Evolutionary conservation across 805 yeast genomes (phyloP), one percentile per base, ranked within the genome.

Genomic region (Ogataea neopini): DNA sequence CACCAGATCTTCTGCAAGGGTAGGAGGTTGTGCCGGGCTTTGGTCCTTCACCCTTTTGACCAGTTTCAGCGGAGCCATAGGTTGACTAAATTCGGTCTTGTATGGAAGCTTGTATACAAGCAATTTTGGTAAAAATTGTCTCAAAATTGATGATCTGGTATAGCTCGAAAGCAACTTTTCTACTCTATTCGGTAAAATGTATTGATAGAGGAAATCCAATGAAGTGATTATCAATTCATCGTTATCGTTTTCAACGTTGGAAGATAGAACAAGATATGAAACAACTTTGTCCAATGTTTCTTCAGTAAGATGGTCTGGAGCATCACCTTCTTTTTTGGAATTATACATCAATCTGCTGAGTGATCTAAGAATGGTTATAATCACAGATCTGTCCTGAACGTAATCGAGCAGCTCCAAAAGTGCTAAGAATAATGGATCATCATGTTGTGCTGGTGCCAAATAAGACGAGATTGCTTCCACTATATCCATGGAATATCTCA

Each of bases 381-480:
- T 68, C 46, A 84, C 69, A 22, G 84, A 76, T 52, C 96, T 78
- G 63, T 94, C 98, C 33, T 75, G 74, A 4, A 81, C 72, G 22
- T 66, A 58, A 28, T 67, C 64, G 45, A 89, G 72, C 20, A 83
- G 71, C 5, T 69, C 61, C 19, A 83, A 70, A 43, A 89, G 70
- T 1, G 76, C 71, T 45, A 75, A 62, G 65, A 90, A 83, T 52
- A 90, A 64, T 13, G 79, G 79, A 60, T 90, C 94, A 55, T 84
- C 83, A 43, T 80, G 75, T 19, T 80, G 74, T 22, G 84, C 86
- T 25, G 94, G 91, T 3, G 90, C 81, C 55, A 86, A 75, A 64
- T 88, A 88, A 36, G 96, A 85, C 3, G 92, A 81, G 26, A 90
- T 78, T 2, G 91, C 83, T 63, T 94, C 98, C 51, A 88, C 77